Conservation (phyloP, 1,284 basidiomycete genomes). For the Quambalaria eucalypti region DNA sequence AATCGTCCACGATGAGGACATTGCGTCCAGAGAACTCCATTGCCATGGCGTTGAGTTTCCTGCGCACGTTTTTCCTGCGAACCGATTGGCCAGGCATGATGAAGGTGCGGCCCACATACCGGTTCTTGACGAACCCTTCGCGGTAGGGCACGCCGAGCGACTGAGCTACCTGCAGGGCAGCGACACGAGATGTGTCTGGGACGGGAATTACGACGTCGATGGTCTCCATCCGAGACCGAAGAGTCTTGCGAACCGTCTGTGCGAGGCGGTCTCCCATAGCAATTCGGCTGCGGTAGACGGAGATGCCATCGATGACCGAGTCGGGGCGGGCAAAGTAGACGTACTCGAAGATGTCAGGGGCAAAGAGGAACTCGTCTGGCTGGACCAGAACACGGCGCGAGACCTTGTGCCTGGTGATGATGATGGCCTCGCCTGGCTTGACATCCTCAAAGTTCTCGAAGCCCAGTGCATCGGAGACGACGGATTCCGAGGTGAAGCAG, state of each 20-base stretch:
- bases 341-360: constrained; percentile 97
- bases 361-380: constrained; percentile 23
- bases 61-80: constrained; percentile 85
- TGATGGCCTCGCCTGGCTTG: constrained; percentile 83
- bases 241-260: constrained; percentile 68
- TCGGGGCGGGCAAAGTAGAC: constrained; percentile 98
- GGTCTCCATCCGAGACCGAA: constrained; percentile 54
- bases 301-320: constrained; percentile 92
- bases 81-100: constrained; percentile 90
- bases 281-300: constrained; percentile 95
- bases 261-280: constrained; percentile 97
- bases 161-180: constrained; percentile 89
- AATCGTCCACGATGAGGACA: constrained; percentile 94
- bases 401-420: constrained; percentile 60
- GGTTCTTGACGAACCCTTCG: constrained; percentile 98
- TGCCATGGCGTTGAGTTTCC: constrained; percentile 99
- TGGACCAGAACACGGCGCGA: constrained; percentile 32
- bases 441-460: constrained; percentile 91
- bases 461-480: constrained; percentile 85
- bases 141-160: constrained; percentile 82
- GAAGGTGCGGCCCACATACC: constrained; percentile 95
- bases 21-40: constrained; percentile 87
- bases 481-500: constrained; percentile 87
- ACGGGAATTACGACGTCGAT: constrained; percentile 84
- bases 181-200: constrained; percentile 91